These are phyloP conservation scores for Trichoderma erinaceum DNA, from an alignment of 495 filamentous ascomycete species.

Conservation along the genomic window DNA sequence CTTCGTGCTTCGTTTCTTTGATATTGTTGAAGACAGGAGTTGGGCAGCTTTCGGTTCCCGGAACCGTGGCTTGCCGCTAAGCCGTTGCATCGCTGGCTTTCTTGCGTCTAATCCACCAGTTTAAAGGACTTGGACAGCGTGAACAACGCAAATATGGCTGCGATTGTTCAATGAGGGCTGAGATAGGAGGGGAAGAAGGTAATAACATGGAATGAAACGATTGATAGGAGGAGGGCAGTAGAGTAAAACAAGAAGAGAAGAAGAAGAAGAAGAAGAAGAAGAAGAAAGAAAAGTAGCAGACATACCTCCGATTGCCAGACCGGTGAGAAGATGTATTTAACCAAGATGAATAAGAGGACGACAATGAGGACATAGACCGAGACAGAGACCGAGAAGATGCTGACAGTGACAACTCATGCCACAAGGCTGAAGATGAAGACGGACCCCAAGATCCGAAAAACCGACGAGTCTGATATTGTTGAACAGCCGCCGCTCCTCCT, in stretches of 20 bases:
- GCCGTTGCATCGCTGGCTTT: no score
- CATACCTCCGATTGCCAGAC: background rate
- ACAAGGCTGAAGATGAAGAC: background rate
- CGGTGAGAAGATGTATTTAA: background rate
- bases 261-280: background rate
- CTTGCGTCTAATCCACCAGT: no score
- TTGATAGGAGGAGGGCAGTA: no score
- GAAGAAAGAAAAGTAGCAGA: background rate
- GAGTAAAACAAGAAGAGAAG: no score
- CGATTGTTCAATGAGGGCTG: background rate
- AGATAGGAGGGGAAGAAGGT: background rate
- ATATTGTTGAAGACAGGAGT: no score
- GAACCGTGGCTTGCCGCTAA: no score
- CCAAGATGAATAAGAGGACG: background rate
- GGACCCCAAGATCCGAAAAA: background rate
- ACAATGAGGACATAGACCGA: background rate
- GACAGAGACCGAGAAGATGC: background rate
- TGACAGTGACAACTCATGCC: background rate
- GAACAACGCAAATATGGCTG: no score
- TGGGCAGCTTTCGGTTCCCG: no score
- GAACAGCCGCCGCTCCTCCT: background rate
- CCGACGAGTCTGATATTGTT: background rate
- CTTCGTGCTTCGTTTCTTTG: no score
- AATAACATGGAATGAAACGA: no score
- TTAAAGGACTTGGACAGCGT: no score